Evolutionary conservation across 352 stramenopile genomes (phyloP), one percentile per base, ranked within the genome.

Genomic region (Globisporangium radiosum): DNA sequence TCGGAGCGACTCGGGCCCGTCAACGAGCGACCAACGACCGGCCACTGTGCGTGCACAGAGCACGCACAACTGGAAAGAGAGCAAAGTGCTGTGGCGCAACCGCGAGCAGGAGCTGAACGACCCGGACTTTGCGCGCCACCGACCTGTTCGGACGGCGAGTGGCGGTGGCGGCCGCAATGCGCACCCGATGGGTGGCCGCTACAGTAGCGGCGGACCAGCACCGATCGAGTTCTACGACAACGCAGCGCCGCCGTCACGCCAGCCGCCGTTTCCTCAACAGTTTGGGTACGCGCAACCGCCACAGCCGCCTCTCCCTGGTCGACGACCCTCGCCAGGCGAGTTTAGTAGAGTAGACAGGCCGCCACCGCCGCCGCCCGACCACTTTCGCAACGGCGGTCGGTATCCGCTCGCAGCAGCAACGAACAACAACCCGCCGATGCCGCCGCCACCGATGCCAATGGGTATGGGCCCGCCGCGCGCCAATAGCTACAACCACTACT

Each of bases 31-130:
- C 36, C 17, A n/a, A 5, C 14, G 14, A 25, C 5, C 51, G 19
- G 13, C 47, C 14, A 37, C 19, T 1, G 45, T 50, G 15, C 54
- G 39, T 17, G 53, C 45, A 40, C 59, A 65, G 54, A 65, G 54
- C 43, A 56, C 68, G 50, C 72, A 88, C 43, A 85, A 87, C 66
- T 95, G 86, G 86, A 93, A 92, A 59, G 80, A 94, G 61, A 93
- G 73, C 62, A 98, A 97, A 60, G 94, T 96, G 40, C 78, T 97
- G 49, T 98, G 90, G 77, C 85, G 94, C 25, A 98, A 98, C 75
- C 87, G 91, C 38, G 82, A 97, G 62, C 86, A 97, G 67, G 94
- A 98, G 72, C 63, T 95, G 64, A 96, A 96, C 57, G 94, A 98
- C 69, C 90, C 90, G 3, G 90, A 97, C 65, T 97, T 97, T 45